These are phyloP conservation scores for Dacryopinax primogenitus DNA, from an alignment of 768 basidiomycete genomes.

Conservation along the genomic window DNA sequence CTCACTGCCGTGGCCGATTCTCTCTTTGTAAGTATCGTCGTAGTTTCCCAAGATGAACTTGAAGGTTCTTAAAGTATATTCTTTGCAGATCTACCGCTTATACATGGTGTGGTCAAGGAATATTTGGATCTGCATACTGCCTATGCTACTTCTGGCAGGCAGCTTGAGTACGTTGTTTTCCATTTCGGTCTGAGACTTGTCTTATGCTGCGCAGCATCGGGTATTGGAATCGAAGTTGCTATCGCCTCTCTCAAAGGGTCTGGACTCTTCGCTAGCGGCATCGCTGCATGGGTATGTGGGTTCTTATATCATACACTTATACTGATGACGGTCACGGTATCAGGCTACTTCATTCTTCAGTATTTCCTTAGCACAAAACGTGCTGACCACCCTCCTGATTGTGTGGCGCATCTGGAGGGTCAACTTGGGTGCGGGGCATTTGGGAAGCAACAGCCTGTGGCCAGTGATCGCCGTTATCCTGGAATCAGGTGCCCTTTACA, in stretches of 20 bases:
- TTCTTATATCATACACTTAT: background rate
- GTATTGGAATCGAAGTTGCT: background rate
- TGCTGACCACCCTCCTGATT: slow-evolving; percentile 30
- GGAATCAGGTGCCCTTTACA: slow-evolving; percentile 32
- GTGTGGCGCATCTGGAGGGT: slow-evolving; percentile 29
- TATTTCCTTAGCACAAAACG: slow-evolving; percentile 30
- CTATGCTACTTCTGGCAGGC: slow-evolving; percentile 24
- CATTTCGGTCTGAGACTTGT: background rate
- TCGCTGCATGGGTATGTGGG: background rate
- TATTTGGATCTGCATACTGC: slow-evolving; percentile 22
- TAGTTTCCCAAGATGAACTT: background rate
- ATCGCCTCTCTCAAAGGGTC: background rate
- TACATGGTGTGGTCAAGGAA: slow-evolving; percentile 28
- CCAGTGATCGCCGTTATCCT: slow-evolving; percentile 30
- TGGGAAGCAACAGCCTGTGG: slow-evolving; percentile 20
- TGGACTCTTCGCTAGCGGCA: background rate
- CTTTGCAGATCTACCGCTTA: slow-evolving; percentile 21
- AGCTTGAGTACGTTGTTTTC: slow-evolving; percentile 19
- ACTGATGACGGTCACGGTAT: slow-evolving; percentile 19
- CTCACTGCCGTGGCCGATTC: slow-evolving; percentile 33
- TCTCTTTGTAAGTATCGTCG: slow-evolving; percentile 24
- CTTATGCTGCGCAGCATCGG: background rate
- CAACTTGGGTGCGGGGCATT: slow-evolving; percentile 20
- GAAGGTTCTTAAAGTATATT: background rate
- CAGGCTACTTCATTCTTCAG: slow-evolving; percentile 34